Conservation (phyloP, 257 asterid genomes). For the Jaltomata sinuosa region DNA sequence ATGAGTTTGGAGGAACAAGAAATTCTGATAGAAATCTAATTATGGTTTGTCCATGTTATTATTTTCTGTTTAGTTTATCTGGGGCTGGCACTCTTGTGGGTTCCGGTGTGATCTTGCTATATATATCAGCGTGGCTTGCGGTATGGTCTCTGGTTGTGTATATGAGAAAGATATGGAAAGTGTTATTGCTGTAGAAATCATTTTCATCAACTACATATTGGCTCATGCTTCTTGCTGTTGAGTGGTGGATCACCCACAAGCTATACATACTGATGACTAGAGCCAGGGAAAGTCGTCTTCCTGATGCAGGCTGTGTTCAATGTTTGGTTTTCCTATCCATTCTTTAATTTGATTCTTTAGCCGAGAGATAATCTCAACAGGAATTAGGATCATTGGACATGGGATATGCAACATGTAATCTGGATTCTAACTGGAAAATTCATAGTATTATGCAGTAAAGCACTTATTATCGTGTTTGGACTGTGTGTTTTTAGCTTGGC, state of each 20-base stretch:
- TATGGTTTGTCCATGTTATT: not conserved
- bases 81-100: slow-evolving; percentile 40
- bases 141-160: slow-evolving; percentile 70
- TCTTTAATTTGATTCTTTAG: not conserved
- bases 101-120: slow-evolving; percentile 64
- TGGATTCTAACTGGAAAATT: not conserved
- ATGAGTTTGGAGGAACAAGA: not conserved
- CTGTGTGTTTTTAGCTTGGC: not conserved
- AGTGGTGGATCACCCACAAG: not conserved
- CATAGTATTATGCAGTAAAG: not conserved
- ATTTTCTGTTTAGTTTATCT: slow-evolving; percentile 34
- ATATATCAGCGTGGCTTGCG: slow-evolving; percentile 79
- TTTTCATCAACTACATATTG: not conserved
- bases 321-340: not conserved
- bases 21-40: not conserved
- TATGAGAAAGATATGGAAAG: slow-evolving; percentile 62
- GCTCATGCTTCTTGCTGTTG: not conserved
- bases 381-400: not conserved
- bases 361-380: not conserved
- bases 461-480: not conserved
- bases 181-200: slow-evolving; percentile 39
- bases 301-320: not conserved
- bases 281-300: not conserved
- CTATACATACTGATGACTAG: not conserved
- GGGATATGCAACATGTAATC: not conserved